These are phyloP conservation scores for Stagonosporopsis cucurbitacearum DNA, from an alignment of 2,329 filamentous ascomycete species.

Conservation along the genomic window DNA sequence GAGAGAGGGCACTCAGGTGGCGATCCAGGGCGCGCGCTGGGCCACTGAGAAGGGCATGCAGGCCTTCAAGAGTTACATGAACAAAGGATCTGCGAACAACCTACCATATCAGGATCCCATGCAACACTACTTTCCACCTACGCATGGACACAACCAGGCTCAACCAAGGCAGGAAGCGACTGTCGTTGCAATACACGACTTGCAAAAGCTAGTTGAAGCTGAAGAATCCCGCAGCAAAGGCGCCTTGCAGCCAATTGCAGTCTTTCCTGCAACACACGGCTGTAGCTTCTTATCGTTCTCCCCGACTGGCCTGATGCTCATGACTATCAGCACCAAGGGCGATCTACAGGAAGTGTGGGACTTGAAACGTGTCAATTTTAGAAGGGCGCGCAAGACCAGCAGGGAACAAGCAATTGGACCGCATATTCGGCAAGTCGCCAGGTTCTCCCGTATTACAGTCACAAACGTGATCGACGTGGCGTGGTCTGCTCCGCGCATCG, in stretches of 20 bases:
- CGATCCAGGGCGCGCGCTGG: slow-evolving; percentile 77
- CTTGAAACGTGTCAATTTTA: slow-evolving; percentile 65
- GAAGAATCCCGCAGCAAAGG: slow-evolving; percentile 59
- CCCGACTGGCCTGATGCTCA: slow-evolving; percentile 73
- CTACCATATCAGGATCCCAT: slow-evolving; percentile 46
- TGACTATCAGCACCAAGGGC: slow-evolving; percentile 83
- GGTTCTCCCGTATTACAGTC: slow-evolving; percentile 90
- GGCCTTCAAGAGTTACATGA: slow-evolving; percentile 83
- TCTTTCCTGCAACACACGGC: slow-evolving; percentile 73
- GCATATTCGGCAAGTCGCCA: slow-evolving; percentile 79
- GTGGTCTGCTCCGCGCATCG: slow-evolving; percentile 82
- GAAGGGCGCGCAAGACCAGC: slow-evolving; percentile 43
- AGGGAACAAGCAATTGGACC: slow-evolving; percentile 46
- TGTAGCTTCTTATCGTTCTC: slow-evolving; percentile 84
- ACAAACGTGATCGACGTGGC: slow-evolving; percentile 88
- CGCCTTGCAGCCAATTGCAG: slow-evolving; percentile 67
- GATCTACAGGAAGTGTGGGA: slow-evolving; percentile 86
- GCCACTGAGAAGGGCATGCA: slow-evolving; percentile 78
- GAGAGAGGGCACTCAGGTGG: slow-evolving; percentile 78
- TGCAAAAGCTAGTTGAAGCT: slow-evolving; percentile 63
- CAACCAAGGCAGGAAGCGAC: slow-evolving; percentile 68
- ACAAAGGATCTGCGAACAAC: slow-evolving; percentile 49
- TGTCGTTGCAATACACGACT: slow-evolving; percentile 76
- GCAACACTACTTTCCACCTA: slow-evolving; percentile 72
- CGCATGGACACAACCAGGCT: slow-evolving; percentile 68